Base-by-base conservation (phyloP, 176 grass and related monocot genomes). In the Aegilops sharonensis region DNA sequence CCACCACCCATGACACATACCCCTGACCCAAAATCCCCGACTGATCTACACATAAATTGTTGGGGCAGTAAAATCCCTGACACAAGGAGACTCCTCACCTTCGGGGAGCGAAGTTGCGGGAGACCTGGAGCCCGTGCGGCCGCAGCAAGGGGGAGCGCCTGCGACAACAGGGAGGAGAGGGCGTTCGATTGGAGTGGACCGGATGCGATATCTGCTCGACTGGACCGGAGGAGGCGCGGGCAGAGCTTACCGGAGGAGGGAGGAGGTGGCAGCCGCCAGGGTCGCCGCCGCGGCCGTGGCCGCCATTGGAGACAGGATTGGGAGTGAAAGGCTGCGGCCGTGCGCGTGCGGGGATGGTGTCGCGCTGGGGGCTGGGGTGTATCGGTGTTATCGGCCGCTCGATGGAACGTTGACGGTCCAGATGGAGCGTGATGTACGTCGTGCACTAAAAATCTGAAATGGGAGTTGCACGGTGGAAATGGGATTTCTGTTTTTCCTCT, bases 61-160 rank as follows among this genome's bases (percentile, higher is more conserved):
- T 21, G 30, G 45, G 6, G 24, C 6, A 68, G 0, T 48, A 12
- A 74, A 8, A 48, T 72, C 47, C 13, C 11, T 18, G 9, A 17
- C 0, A 30, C 45, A 75, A 65, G 0, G 3, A 27, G 8, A 47
- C 39, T 27, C 27, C 50, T 78, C 80, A 90, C 89, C 89, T 90
- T 34, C 21, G 72, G 43, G 66, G 56, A 65, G 84, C 42, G 57
- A 78, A 52, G 79, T 68, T 24, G 80, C 21, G 66, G 72, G 84
- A 47, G 42, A 74, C 59, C 48, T 80, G 74, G 43, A 87, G 40
- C 39, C 66, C 89, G 23, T 79, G 84, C 25, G 80, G 66, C 66
- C 84, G 89, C 80, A 90, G 89, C 66, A 78, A 47, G 66, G 79
- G 32, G 4, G 84, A 67, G 67, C 74, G 84, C 57, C 89, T 90